A percentile compares a stretch with the other conserved stretches of the same genome.
These are phyloP conservation scores for Sporisorium graminicola DNA, from an alignment of 1,284 basidiomycete species.

Conservation along the genomic window DNA sequence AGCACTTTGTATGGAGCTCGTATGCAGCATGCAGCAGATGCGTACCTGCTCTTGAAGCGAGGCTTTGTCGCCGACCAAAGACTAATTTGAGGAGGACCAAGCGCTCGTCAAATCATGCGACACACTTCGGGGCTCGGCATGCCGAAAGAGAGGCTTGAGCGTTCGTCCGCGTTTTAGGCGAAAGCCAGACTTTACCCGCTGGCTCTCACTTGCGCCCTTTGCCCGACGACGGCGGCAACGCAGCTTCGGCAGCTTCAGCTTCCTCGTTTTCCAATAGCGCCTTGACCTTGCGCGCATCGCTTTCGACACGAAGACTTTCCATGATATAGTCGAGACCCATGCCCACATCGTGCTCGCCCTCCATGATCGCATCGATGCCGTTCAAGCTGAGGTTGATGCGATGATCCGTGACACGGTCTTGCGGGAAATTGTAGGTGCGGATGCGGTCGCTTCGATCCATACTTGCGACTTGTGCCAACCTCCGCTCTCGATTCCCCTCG, in stretches of 20 bases:
- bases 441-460: constrained; percentile 67
- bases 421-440: constrained; percentile 68
- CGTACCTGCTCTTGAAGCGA: not conserved
- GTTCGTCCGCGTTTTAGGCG: not conserved
- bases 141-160: constrained; percentile 18
- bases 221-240: constrained; percentile 3
- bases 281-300: constrained; percentile 44
- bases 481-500: constrained; percentile 54
- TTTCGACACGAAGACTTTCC: constrained; percentile 43
- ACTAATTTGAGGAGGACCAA: not conserved
- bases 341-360: constrained; percentile 61
- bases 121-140: not conserved
- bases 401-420: constrained; percentile 69
- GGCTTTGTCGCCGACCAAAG: not conserved
- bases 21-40: constrained; percentile 7
- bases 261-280: constrained; percentile 54
- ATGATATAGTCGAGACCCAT: constrained; percentile 58
- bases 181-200: not conserved
- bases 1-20: not conserved
- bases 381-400: constrained; percentile 61
- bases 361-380: constrained; percentile 63
- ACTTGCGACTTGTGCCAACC: constrained; percentile 63
- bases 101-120: constrained; percentile 2
- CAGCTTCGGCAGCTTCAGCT: constrained; percentile 31
- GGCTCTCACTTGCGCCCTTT: constrained; percentile 21